Base-by-base conservation (phyloP, 768 basidiomycete species). In the Hypsizygus marmoreus region DNA sequence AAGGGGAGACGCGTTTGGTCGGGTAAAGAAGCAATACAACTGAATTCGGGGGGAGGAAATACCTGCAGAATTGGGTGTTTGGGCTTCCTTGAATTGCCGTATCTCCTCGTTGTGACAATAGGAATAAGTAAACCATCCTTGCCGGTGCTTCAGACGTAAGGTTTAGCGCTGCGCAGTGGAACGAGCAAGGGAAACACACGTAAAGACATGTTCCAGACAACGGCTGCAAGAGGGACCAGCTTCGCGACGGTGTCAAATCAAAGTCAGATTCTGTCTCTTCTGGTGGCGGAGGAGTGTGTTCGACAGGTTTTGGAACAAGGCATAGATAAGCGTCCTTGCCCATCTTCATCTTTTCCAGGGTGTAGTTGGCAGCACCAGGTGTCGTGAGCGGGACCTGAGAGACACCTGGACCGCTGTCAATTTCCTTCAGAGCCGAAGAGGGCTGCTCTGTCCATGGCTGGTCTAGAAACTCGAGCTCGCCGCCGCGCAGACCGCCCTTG, bases 81-180 rank as follows among this genome's bases (percentile, higher is more conserved):
- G 82, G 48, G 88, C 72, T 65, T 94, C 93, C 67, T 88, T 88
- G 76, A 98, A 99, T 69, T 99, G 97, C 47, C 95, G 86, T 50
- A 98, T 92, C 69, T 97, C 86, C 40, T 83, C 79, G 66, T 94
- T 90, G 71, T 99, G 94, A 72, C 95, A 93, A 67, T 90, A 97
- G 38, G 91, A 86, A 70, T 98, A 98, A 28, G 94, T 98, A 73
- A 97, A 98, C 94, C 94, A 97, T 29, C 86, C 82, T 73, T 92
- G 89, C 56, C 82, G 82, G 63, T 86, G 83, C 86, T 92, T 70
- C 51, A 23, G 43, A 55, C 48, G 60, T 70, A 55, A 64, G 62
- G 50, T 56, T 67, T 64, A 65, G 57, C 37, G 42, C 32, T 45
- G 37, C 30, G 47, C 55, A 61, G 59, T 54, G 60, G 61, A 60